A percentile compares a stretch with the other conserved stretches of the same genome.
These are phyloP conservation scores for Dichotomocladium elegans DNA, from an alignment of 371 early-diverging fungal species.

Conservation along the genomic window DNA sequence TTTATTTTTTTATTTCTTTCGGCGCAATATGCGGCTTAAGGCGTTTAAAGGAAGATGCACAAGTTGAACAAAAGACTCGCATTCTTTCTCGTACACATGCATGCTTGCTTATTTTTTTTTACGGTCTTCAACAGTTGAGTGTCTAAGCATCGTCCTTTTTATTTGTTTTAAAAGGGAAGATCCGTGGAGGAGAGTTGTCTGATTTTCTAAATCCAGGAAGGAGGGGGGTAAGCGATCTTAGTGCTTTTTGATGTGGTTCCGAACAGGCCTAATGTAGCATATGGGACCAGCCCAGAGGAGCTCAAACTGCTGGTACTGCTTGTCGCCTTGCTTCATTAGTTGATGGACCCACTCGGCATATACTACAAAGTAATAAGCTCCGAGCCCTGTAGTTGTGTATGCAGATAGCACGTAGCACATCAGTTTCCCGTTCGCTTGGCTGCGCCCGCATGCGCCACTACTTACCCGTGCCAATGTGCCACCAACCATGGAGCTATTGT, in stretches of 20 bases:
- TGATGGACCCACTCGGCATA: slow-evolving; percentile 37
- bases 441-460: neutral
- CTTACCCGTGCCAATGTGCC: slow-evolving; percentile 65
- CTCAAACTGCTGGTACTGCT: slow-evolving; percentile 17
- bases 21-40: too few species aligned
- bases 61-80: too few species aligned
- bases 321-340: slow-evolving; percentile 5
- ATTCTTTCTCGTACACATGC: too few species aligned
- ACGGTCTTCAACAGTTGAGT: too few species aligned
- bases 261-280: slow-evolving; percentile 24
- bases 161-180: too few species aligned
- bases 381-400: slow-evolving; percentile 19
- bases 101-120: too few species aligned
- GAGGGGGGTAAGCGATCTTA: neutral
- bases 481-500: slow-evolving; percentile 74
- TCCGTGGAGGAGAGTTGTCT: too few species aligned
- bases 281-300: slow-evolving; percentile 32
- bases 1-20: too few species aligned
- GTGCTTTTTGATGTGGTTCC: neutral
- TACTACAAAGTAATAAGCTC: slow-evolving; percentile 36
- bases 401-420: too few species aligned
- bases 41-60: too few species aligned
- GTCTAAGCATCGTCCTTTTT: too few species aligned
- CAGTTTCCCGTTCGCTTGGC: neutral
- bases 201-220: neutral